Evolutionary conservation across 2,329 filamentous ascomycete species (phyloP).

Genomic region (Plenodomus tracheiphilus): DNA sequence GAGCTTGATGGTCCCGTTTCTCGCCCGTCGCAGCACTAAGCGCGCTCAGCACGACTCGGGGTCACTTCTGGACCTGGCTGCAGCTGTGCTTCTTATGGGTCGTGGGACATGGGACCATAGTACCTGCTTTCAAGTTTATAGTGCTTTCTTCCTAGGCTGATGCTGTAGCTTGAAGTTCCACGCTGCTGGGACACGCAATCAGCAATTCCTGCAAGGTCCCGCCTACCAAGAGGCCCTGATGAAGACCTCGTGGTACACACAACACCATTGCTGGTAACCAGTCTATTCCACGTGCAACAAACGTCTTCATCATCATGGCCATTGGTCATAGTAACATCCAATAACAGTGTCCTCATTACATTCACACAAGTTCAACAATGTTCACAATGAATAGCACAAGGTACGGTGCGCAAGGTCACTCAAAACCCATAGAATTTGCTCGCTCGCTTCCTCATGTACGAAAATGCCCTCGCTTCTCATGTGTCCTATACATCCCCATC

Average conservation of each 20-base stretch:
- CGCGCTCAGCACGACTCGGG: background rate
- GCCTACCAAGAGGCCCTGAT: constrained; percentile 2
- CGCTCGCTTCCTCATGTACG: too few relatives aligned
- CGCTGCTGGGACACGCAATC: constrained; percentile 1
- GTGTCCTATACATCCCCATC: background rate
- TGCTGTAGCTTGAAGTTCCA: constrained; percentile 9
- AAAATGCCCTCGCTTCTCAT: background rate
- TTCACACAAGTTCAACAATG: too few relatives aligned
- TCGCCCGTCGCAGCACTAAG: background rate
- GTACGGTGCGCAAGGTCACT: too few relatives aligned
- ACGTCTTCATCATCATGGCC: background rate
- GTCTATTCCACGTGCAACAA: background rate
- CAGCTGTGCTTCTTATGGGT: too few relatives aligned
- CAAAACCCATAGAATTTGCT: too few relatives aligned
- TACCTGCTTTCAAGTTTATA: background rate
- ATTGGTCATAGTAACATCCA: background rate
- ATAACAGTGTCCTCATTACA: too few relatives aligned
- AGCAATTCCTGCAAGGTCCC: constrained; percentile 14
- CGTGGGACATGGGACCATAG: too few relatives aligned
- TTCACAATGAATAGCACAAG: background rate
- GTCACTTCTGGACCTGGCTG: too few relatives aligned
- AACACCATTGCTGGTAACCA: background rate
- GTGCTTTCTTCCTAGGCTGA: constrained; percentile 3
- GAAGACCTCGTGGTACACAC: constrained; percentile 4
- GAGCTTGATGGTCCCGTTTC: background rate